Conservation (phyloP, 306 rosid species). For the Crotalaria pallida region DNA sequence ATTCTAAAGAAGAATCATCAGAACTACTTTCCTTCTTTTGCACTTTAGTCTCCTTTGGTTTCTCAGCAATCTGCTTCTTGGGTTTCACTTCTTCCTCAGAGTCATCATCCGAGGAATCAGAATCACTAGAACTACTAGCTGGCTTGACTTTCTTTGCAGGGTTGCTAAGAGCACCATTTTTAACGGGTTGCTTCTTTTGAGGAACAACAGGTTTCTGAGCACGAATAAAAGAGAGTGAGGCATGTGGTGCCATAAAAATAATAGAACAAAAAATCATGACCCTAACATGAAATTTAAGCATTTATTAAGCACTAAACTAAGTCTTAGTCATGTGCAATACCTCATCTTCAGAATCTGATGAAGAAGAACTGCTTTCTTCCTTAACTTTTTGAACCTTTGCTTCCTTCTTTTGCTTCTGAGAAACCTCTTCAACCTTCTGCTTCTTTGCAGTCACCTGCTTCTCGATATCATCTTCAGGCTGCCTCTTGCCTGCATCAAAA, state of each 20-base stretch:
- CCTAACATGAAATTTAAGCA: not conserved
- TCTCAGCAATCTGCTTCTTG: too few species aligned
- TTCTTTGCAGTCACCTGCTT: conserved; percentile 59
- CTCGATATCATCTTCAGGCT: conserved; percentile 43
- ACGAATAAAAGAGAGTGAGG: too few species aligned
- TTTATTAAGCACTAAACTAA: not conserved
- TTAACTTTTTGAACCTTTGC: conserved; percentile 41
- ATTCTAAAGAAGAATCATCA: conserved; percentile 50
- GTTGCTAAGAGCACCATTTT: too few species aligned
- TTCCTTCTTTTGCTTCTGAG: conserved; percentile 47
- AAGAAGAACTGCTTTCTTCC: conserved; percentile 56
- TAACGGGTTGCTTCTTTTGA: conserved; percentile 25
- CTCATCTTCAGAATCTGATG: conserved; percentile 57
- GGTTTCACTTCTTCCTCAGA: too few species aligned
- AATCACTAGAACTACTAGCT: too few species aligned
- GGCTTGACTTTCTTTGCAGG: too few species aligned
- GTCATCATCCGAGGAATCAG: too few species aligned
- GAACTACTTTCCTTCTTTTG: conserved; percentile 41
- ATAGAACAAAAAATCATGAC: not conserved
- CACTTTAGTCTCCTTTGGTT: conserved; percentile 33
- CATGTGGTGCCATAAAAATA: not conserved
- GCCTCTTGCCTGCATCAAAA: conserved; percentile 56
- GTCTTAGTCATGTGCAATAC: not conserved
- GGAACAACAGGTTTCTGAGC: conserved; percentile 35
- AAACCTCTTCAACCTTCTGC: conserved; percentile 54